Evolutionary conservation across 2,329 filamentous ascomycete genomes (phyloP), one percentile per base, ranked within the genome.

Genomic region (Monosporascus sp.): DNA sequence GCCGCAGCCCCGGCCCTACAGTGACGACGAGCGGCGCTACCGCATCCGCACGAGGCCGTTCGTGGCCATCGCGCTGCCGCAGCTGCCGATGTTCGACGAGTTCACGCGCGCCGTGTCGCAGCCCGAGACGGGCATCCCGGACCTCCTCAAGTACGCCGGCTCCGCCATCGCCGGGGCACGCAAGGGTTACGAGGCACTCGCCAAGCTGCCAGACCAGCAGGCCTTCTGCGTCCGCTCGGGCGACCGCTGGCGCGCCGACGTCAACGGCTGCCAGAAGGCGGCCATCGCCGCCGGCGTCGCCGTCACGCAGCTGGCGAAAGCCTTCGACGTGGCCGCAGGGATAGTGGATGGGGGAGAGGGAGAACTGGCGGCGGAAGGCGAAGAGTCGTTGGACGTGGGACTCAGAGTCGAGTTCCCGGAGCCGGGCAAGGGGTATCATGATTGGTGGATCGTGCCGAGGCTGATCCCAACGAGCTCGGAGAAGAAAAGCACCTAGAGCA

Each of bases 11-110:
- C 74, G 83, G 1, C 85, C 87, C 0, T 95, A 91, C 66, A 83
- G 85, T 53, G 82, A 80, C 17, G 81, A 88, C 53, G 71, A 77
- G 34, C 73, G 91, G 5, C 84, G 90, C 14, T 92, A 94, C 68
- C 88, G 94, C 60, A 73, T 95, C 9, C 87, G 92, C 54, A 94
- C 96, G 90, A 89, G 88, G 63, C 90, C 91, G 0, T 96, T 95
- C 64, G 76, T 86, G 1, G 68, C 75, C 7, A 80, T 96, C 52
- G 79, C 81, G 9, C 76, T 90, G 2, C 88, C 90, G 0, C 80
- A 84, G 55, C 76, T 90, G 14, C 84, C 88, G 0, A 73, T 81
- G 0, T 87, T 82, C 57, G 81, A 83, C 7, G 81, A 85, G 16
- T 90, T 88, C 56, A 61, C 68, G 8, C 59, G 61, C 5, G 73